phyloP scores from a whole-genome alignment of 306 rosid species.

The Gastrolobium villosum region DNA sequence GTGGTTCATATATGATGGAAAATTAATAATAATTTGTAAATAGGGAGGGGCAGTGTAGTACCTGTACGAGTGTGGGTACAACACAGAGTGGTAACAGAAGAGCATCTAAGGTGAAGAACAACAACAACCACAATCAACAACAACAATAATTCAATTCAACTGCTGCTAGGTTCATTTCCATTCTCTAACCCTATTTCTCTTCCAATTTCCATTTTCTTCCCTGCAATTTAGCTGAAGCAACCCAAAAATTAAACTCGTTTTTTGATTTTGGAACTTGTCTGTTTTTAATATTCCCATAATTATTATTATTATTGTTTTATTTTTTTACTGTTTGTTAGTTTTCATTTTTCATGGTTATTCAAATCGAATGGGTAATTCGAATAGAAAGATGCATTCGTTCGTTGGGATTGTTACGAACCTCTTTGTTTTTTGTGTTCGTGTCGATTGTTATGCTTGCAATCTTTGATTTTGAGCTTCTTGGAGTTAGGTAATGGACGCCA shows the following conservation, averaged over 20 bases:
- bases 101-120: no score
- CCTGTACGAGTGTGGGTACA: no score
- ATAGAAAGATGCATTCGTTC: neutral
- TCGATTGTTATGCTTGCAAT: no score
- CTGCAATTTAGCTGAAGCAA: neutral
- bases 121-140: no score
- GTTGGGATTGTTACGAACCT: neutral
- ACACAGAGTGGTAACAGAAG: no score
- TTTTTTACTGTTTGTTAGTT: neutral
- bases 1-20: no score
- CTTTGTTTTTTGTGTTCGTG: neutral
- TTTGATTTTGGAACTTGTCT: neutral
- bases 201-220: neutral
- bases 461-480: neutral
- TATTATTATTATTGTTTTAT: neutral
- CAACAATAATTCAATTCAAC: no score
- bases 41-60: no score
- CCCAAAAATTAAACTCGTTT: neutral
- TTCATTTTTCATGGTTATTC: neutral
- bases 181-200: neutral
- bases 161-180: no score
- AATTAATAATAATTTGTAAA: no score
- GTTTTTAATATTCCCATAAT: neutral
- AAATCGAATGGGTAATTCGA: neutral
- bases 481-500: neutral